phyloP scores from a whole-genome alignment of 2,329 filamentous ascomycete species.

The Xylariaceae sp. region DNA sequence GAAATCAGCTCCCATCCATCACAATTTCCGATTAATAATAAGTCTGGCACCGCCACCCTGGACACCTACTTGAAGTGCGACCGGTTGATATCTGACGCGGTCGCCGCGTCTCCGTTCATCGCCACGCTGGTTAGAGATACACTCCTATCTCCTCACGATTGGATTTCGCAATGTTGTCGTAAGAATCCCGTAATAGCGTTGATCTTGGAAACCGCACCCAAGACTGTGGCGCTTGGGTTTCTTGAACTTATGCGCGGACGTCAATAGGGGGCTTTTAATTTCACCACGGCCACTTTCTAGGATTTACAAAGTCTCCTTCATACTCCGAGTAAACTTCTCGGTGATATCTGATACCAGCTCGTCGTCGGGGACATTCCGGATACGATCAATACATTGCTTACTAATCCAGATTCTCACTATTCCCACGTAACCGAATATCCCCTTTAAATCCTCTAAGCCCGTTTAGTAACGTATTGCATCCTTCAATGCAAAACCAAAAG shows the following conservation, averaged over 20 bases:
- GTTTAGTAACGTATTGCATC: too few relatives aligned
- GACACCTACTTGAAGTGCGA: conserved; percentile 23
- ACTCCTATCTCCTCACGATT: not conserved
- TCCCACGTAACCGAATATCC: not conserved
- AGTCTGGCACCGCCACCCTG: not conserved
- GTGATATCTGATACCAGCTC: not conserved
- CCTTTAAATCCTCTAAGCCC: too few relatives aligned
- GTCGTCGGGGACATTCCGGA: conserved; percentile 11
- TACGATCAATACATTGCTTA: conserved; percentile 2
- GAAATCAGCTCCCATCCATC: conserved; percentile 1
- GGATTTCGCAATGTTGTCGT: not conserved
- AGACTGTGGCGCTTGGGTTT: too few relatives aligned
- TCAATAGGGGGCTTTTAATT: too few relatives aligned
- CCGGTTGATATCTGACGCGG: conserved; percentile 19
- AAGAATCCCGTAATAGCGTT: not conserved
- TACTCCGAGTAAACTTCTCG: too few relatives aligned
- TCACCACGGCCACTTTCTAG: too few relatives aligned
- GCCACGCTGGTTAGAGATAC: not conserved
- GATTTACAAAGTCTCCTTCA: too few relatives aligned
- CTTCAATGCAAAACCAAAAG: too few relatives aligned
- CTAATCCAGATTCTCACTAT: not conserved
- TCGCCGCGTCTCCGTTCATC: conserved; percentile 1
- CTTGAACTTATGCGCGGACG: too few relatives aligned
- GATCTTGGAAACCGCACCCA: too few relatives aligned
- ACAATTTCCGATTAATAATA: not conserved